phyloP scores from a whole-genome alignment of 345 rosid genomes.

The Brassica nigra region DNA sequence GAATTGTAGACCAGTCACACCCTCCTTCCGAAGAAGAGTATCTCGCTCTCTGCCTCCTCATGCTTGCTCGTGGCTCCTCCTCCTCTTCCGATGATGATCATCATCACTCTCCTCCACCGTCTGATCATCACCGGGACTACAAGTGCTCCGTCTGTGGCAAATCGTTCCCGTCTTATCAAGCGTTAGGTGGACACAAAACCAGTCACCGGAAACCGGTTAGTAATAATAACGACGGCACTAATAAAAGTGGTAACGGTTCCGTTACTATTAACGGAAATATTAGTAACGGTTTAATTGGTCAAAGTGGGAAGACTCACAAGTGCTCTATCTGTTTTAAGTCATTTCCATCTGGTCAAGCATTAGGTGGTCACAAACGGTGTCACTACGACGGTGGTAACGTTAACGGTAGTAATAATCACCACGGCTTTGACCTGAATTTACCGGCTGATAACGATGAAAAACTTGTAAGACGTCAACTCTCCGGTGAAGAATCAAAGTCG shows the following conservation, averaged over 20 bases:
- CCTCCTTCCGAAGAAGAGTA: constrained; percentile 55
- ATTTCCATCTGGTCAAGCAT: constrained; percentile 79
- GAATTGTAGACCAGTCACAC: constrained; percentile 28
- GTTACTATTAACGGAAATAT: constrained; percentile 26
- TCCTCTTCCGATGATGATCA: background rate
- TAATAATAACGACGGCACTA: constrained; percentile 14
- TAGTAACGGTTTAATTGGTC: constrained; percentile 25
- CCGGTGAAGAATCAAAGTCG: constrained; percentile 30
- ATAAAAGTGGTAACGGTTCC: constrained; percentile 20
- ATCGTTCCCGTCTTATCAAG: constrained; percentile 56
- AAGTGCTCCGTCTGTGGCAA: constrained; percentile 55
- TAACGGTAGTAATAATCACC: constrained; percentile 26
- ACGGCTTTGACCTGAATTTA: constrained; percentile 60
- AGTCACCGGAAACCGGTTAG: constrained; percentile 55
- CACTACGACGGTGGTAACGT: constrained; percentile 65
- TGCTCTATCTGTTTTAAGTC: constrained; percentile 80
- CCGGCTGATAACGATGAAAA: constrained; percentile 48
- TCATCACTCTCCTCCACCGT: constrained; percentile 22
- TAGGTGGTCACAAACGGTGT: constrained; percentile 92
- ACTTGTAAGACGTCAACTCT: constrained; percentile 36
- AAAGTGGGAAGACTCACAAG: constrained; percentile 59
- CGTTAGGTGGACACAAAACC: constrained; percentile 64
- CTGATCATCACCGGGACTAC: constrained; percentile 35
- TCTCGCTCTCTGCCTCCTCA: constrained; percentile 57
- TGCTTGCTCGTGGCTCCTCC: constrained; percentile 50